phyloP scores from a whole-genome alignment of 2,329 filamentous ascomycete genomes.

The Cordyceps fumosorosea region DNA sequence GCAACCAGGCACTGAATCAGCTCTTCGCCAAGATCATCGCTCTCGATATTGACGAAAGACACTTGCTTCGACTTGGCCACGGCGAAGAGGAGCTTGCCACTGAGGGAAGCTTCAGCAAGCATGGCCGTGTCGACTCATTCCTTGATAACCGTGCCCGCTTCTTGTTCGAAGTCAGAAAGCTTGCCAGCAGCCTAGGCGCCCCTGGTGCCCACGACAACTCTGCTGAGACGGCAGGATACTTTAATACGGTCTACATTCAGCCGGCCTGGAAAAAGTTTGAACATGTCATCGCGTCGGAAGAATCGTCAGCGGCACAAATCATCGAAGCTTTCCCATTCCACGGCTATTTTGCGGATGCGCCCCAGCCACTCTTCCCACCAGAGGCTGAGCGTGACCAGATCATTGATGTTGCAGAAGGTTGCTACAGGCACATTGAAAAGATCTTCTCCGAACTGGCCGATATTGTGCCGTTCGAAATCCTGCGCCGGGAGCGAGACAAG shows the following conservation, averaged over 20 bases:
- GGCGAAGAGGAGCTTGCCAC: conserved; percentile 91
- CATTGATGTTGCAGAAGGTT: conserved; percentile 73
- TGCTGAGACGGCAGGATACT: conserved; percentile 95
- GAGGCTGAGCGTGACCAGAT: conserved; percentile 58
- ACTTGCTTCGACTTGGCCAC: conserved; percentile 85
- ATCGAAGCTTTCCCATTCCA: conserved; percentile 79
- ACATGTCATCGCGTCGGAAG: conserved; percentile 45
- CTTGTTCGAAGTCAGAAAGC: conserved; percentile 74
- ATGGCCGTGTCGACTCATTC: conserved; percentile 91
- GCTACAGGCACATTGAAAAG: conserved; percentile 79
- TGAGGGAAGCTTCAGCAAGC: conserved; percentile 83
- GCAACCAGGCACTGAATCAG: conserved; percentile 96
- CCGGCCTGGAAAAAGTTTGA: conserved; percentile 86
- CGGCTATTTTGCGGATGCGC: conserved; percentile 77
- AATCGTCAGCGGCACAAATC: conserved; percentile 54
- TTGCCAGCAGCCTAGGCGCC: conserved; percentile 78
- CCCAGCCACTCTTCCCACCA: conserved; percentile 73
- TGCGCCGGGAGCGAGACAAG: conserved; percentile 83
- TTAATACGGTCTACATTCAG: conserved; percentile 84
- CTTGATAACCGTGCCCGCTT: conserved; percentile 77
- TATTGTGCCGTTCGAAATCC: conserved; percentile 89
- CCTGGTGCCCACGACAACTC: conserved; percentile 94
- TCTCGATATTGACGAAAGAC: conserved; percentile 89
- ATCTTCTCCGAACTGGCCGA: conserved; percentile 91
- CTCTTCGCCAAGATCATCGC: conserved; percentile 97